Conservation (phyloP, 1,139 yeast genomes). For the Yarrowia galli region DNA sequence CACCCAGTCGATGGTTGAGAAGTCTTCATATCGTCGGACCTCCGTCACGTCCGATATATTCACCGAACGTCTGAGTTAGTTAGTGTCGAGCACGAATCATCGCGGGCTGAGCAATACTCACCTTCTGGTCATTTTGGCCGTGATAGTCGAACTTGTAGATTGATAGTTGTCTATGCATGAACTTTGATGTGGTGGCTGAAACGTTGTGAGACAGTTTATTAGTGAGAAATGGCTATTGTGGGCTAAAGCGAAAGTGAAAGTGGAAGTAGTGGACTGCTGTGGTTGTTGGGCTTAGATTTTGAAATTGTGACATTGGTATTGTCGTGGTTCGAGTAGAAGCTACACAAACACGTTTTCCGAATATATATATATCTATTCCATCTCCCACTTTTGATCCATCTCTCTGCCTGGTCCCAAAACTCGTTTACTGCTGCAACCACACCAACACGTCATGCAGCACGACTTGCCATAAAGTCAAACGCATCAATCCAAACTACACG, state of each 20-base stretch:
- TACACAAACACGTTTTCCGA: neutral
- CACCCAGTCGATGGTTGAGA: slow-evolving; percentile 71
- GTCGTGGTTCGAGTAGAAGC: neutral
- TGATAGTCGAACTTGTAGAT: slow-evolving; percentile 15
- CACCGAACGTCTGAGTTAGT: slow-evolving; percentile 35
- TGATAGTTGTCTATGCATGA: slow-evolving; percentile 28
- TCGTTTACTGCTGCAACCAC: neutral
- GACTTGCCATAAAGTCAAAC: slow-evolving; percentile 10
- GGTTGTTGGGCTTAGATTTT: too few species aligned
- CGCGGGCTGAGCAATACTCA: neutral
- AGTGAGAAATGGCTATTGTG: neutral
- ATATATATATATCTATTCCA: neutral
- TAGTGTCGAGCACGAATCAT: neutral
- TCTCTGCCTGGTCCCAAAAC: too few species aligned
- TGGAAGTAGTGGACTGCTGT: neutral
- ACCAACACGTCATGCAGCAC: slow-evolving; percentile 25
- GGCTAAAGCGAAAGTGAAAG: neutral
- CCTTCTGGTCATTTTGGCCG: slow-evolving; percentile 35
- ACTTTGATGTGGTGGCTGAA: slow-evolving; percentile 17
- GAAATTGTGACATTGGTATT: neutral
- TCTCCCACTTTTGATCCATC: neutral
- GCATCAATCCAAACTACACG: neutral
- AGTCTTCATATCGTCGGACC: slow-evolving; percentile 50
- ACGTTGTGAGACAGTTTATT: neutral
- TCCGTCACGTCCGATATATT: slow-evolving; percentile 42